Base-by-base conservation (phyloP, 768 basidiomycete genomes). In the Tulasnella sp. region DNA sequence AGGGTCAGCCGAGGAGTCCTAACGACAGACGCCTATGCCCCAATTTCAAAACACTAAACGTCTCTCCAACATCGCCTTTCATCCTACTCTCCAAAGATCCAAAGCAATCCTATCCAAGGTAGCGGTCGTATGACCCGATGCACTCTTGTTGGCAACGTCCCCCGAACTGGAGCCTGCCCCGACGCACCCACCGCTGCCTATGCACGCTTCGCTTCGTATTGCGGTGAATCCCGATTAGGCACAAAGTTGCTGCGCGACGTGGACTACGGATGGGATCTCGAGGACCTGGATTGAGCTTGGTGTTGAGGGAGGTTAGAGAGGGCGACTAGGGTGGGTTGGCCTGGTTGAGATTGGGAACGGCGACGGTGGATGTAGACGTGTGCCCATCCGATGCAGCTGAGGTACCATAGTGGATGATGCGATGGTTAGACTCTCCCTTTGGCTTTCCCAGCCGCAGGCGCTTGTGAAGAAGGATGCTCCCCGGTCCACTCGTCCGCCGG, bases 31-130 rank as follows among this genome's bases (percentile, higher is more conserved):
- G 80, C 86, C 56, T 71, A 93, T n/a, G n/a, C n/a, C n/a, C 95
- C 94, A 0, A 90, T 93, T 84, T 97, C 95, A 82, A 96, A 95
- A 82, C 91, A 94, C 82, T 92, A 94, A 2, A 96, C 88, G 77
- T 96, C 94, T 82, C 88, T 89, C 85, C 89, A 91, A 79, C 90
- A 91, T 19, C 90, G 91, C 82, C 89, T 89, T 80, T 93, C 94
- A 81, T 97, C 95, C 81, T 93, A 95, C 2, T 95, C 96, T 12
- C 96, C 96, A 82, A 97, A 92, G 38, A 96, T 83, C 94, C 95
- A n/a, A 98, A 0, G 92, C 94, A 44, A 90, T 87, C 68, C 91
- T 89, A 80, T 97, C 96, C 27, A 96, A 91, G 68, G 97, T 86
- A 0, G 94, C 96, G 58, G 93, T 92, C 6, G 89, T 94, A 84